Evolutionary conservation across 2,329 filamentous ascomycete species (phyloP), one percentile per base, ranked within the genome.

Genomic region (Sporothrix sp.): DNA sequence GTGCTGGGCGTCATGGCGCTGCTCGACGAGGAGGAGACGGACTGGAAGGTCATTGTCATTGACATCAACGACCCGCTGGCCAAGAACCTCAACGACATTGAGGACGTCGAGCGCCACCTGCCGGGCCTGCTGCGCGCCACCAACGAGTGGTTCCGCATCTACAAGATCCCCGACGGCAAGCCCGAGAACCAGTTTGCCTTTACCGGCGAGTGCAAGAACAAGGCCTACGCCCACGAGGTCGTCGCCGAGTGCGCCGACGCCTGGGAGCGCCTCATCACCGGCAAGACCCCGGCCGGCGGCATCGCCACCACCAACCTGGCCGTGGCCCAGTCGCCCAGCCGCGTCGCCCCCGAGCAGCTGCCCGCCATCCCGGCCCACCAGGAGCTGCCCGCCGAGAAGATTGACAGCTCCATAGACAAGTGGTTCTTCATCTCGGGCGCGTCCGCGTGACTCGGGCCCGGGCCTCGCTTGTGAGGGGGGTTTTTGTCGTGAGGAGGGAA

Each of bases 341-440:
- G 84, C 62, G 78, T 87, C 63, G 75, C 81, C 57, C 70, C 79
- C 58, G 74, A 76, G 64, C 76, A 85, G 71, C 76, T 95, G 57
- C 81, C 84, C 57, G 82, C 81, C 65, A 82, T 98, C 60, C 87
- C 89, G 54, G 65, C 78, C 57, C 76, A 86, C 72, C 79, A 96
- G 80, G 84, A 94, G 64, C 75, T 94, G 53, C 68, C 79, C 51
- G 82, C 93, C 54, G 91, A 84, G 59, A 90, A 91, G 65, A 95
- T 98, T 62, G 93, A 98, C 67, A 79, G 82, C 67, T 94, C 84
- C 71, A 95, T 97, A 66, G 93, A 98, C 82, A 98, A 98, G 83
- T 98, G 93, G 93, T 98, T 98, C 85, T 98, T 97, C 82, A 98
- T 98, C 73, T 95, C 89, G 69, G 93, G 93, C 71, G 93, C 93